Evolutionary conservation across 2,329 filamentous ascomycete genomes (phyloP).

Genomic region (Ophiostoma australiae): DNA sequence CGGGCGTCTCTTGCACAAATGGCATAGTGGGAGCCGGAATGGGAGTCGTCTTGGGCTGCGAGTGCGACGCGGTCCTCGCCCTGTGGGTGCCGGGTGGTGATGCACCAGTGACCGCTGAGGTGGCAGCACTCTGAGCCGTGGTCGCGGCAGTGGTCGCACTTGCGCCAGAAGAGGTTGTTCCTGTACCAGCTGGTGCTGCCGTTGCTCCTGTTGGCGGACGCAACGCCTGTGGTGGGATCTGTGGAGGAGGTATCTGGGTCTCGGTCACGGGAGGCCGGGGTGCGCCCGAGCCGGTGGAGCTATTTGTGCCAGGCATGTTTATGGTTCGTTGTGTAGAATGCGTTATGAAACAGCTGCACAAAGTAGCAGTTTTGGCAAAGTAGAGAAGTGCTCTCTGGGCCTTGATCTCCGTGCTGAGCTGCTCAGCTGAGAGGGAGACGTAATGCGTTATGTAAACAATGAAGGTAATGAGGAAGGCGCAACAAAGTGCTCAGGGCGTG

Average conservation of each 20-base stretch:
- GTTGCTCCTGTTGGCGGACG: conserved; percentile 4
- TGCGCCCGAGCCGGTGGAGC: background rate
- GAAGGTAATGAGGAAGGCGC: background rate
- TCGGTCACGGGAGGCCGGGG: conserved; percentile 19
- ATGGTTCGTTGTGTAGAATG: background rate
- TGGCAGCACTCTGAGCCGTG: background rate
- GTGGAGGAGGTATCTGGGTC: conserved; percentile 22
- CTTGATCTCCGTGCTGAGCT: background rate
- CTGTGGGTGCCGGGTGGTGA: background rate
- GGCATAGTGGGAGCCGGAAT: background rate
- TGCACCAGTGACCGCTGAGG: background rate
- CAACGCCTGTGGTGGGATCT: conserved; percentile 18
- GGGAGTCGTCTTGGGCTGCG: background rate
- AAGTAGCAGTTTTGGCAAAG: background rate
- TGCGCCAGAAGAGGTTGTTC: background rate
- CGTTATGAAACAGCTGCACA: background rate
- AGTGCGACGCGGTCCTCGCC: background rate
- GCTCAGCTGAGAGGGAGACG: background rate
- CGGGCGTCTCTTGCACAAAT: conserved; percentile 16
- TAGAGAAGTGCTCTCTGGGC: background rate
- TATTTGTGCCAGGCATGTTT: background rate
- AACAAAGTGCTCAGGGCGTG: background rate
- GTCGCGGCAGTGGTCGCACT: background rate
- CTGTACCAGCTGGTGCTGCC: background rate
- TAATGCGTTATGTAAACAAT: background rate